Evolutionary conservation across 495 filamentous ascomycete species (phyloP).

Genomic region (Neurospora sp.): DNA sequence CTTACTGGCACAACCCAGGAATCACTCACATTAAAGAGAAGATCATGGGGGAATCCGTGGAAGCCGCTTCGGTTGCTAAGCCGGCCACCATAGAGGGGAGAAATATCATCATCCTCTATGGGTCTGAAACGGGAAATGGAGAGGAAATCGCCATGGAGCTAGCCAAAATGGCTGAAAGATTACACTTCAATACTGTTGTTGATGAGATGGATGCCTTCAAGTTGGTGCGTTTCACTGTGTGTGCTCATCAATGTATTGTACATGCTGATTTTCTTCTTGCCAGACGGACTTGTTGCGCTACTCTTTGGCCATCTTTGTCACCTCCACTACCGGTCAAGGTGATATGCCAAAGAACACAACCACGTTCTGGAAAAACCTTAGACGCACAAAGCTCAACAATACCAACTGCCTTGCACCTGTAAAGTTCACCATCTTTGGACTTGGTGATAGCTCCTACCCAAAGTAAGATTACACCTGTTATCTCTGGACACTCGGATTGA

Average conservation of each 20-base stretch:
- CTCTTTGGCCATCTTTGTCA: conserved; percentile 61
- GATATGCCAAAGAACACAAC: conserved; percentile 75
- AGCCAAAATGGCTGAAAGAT: conserved; percentile 55
- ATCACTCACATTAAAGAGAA: not conserved
- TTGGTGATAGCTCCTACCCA: conserved; percentile 89
- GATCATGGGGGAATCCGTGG: conserved; percentile 4
- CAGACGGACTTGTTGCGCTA: conserved; percentile 39
- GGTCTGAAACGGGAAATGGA: conserved; percentile 87
- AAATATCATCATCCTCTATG: conserved; percentile 76
- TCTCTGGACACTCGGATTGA: not conserved
- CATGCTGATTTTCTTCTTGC: conserved; percentile 1
- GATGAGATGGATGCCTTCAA: conserved; percentile 65
- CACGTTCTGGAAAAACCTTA: conserved; percentile 74
- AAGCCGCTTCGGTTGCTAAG: not conserved
- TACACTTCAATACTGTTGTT: conserved; percentile 67
- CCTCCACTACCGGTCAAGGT: conserved; percentile 92
- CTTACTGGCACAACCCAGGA: not conserved
- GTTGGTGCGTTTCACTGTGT: conserved; percentile 46
- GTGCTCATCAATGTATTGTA: conserved; percentile 27
- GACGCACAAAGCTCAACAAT: conserved; percentile 65
- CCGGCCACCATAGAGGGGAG: conserved; percentile 26
- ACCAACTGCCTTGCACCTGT: conserved; percentile 55
- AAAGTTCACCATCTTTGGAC: conserved; percentile 74
- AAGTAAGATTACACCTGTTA: conserved; percentile 42
- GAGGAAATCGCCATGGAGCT: conserved; percentile 83